These are phyloP conservation scores for Yamadazyma spencermartinsiae DNA, from an alignment of 1,139 yeast species.

Conservation along the genomic window DNA sequence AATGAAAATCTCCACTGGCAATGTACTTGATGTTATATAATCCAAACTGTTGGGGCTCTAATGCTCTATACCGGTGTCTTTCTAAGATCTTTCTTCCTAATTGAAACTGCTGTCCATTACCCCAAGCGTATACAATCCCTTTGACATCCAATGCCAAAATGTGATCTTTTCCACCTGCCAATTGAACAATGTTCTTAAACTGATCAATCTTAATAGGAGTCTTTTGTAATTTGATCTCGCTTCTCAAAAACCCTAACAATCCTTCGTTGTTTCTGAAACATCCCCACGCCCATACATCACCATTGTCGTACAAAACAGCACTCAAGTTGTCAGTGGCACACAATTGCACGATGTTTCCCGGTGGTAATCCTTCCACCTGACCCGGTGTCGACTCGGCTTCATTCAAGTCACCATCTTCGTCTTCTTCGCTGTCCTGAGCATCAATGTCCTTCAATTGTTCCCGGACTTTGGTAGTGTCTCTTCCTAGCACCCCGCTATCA, in stretches of 20 bases:
- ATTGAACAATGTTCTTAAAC: constrained; percentile 71
- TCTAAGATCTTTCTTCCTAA: constrained; percentile 82
- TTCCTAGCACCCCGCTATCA: constrained; percentile 90
- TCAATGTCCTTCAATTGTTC: constrained; percentile 69
- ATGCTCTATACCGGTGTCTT: constrained; percentile 66
- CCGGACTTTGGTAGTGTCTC: constrained; percentile 67
- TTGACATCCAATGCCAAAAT: constrained; percentile 76
- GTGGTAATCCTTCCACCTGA: constrained; percentile 67
- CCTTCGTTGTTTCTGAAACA: constrained; percentile 95
- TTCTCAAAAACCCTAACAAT: constrained; percentile 72
- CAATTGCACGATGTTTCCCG: constrained; percentile 62
- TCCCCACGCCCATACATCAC: constrained; percentile 97
- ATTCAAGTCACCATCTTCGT: constrained; percentile 81
- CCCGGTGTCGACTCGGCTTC: constrained; percentile 88
- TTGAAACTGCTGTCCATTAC: constrained; percentile 92
- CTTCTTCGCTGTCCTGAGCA: constrained; percentile 44
- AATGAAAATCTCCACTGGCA: constrained; percentile 94
- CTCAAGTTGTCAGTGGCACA: constrained; percentile 95
- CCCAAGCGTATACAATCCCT: constrained; percentile 96
- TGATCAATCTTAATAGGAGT: constrained; percentile 65
- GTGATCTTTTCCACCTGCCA: constrained; percentile 94
- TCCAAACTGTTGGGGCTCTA: constrained; percentile 79
- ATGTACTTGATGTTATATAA: constrained; percentile 73
- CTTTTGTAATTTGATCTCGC: constrained; percentile 58
- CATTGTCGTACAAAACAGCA: constrained; percentile 74